Percentiles rank a stretch among this genome's conserved stretches.
Evolutionary conservation across 2,329 filamentous ascomycete genomes (phyloP).

Genomic region (Epichloe baconii): DNA sequence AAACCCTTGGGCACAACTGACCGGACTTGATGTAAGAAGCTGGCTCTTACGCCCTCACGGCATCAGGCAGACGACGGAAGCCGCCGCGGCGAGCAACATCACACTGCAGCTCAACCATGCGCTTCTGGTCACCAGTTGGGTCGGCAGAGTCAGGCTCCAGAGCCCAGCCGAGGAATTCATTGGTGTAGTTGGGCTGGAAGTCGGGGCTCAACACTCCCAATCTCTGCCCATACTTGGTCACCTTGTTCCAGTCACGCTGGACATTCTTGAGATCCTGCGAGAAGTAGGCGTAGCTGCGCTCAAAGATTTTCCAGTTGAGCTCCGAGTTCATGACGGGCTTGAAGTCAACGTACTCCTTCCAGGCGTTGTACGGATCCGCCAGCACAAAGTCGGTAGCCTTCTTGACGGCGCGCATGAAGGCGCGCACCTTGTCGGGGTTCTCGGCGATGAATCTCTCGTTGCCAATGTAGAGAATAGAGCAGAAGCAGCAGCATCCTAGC

Average conservation of each 20-base stretch:
- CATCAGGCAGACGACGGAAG: conserved; percentile 36
- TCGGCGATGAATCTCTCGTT: conserved; percentile 57
- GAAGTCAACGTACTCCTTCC: conserved; percentile 56
- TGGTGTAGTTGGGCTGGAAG: conserved; percentile 65
- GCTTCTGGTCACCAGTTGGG: conserved; percentile 61
- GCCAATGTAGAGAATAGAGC: conserved; percentile 67
- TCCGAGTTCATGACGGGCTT: conserved; percentile 56
- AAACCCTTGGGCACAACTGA: not conserved
- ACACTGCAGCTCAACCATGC: conserved; percentile 57
- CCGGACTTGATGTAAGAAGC: no score
- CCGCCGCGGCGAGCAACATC: conserved; percentile 52
- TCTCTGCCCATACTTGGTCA: conserved; percentile 63
- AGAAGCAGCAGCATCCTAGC: conserved; percentile 75
- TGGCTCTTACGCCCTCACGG: conserved; percentile 4
- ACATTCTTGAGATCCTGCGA: conserved; percentile 65
- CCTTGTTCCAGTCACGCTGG: conserved; percentile 61
- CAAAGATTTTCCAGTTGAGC: conserved; percentile 68
- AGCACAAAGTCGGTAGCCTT: conserved; percentile 61
- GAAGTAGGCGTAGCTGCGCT: conserved; percentile 67
- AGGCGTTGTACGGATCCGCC: conserved; percentile 46
- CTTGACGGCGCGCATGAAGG: conserved; percentile 63
- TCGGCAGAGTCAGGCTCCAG: conserved; percentile 52
- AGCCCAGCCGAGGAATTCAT: conserved; percentile 53
- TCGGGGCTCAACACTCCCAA: conserved; percentile 49
- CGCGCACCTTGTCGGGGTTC: conserved; percentile 51